These are phyloP conservation scores for Sindora glabra DNA, from an alignment of 306 rosid genomes.

Conservation along the genomic window DNA sequence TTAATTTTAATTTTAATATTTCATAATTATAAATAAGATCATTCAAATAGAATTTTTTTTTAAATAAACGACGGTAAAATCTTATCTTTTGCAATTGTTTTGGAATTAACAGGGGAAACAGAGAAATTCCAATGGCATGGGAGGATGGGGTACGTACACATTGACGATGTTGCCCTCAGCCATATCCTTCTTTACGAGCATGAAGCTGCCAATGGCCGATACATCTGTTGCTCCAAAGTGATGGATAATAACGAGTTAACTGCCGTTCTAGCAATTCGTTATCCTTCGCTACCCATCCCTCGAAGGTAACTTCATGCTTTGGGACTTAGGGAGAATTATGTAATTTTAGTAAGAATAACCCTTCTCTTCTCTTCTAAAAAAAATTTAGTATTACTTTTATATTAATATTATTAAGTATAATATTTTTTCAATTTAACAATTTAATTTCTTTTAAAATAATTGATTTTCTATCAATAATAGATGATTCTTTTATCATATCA, in stretches of 20 bases:
- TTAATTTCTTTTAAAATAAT: too few species aligned
- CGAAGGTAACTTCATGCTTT: constrained; percentile 32
- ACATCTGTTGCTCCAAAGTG: constrained; percentile 56
- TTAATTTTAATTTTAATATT: too few species aligned
- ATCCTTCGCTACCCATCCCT: constrained; percentile 60
- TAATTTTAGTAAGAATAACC: background rate
- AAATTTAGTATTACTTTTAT: background rate
- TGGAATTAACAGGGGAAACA: constrained; percentile 67
- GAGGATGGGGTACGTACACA: constrained; percentile 80
- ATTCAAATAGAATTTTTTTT: too few species aligned
- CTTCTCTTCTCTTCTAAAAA: background rate
- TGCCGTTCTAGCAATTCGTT: constrained; percentile 38
- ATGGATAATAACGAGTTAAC: constrained; percentile 39
- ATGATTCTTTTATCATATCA: too few species aligned
- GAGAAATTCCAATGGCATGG: constrained; percentile 57
- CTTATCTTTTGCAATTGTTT: too few species aligned
- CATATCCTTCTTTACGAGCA: constrained; percentile 63
- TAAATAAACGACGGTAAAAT: too few species aligned
- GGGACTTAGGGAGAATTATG: background rate
- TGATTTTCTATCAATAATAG: too few species aligned
- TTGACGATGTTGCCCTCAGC: constrained; percentile 68
- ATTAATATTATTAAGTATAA: too few species aligned
- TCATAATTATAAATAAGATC: too few species aligned
- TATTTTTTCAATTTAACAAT: too few species aligned
- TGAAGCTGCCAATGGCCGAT: constrained; percentile 49